A percentile compares a stretch with the other conserved stretches of the same genome.
These are phyloP conservation scores for apple (Malus domestica) DNA, from an alignment of 306 rosid genomes.

Conservation along the genomic window DNA sequence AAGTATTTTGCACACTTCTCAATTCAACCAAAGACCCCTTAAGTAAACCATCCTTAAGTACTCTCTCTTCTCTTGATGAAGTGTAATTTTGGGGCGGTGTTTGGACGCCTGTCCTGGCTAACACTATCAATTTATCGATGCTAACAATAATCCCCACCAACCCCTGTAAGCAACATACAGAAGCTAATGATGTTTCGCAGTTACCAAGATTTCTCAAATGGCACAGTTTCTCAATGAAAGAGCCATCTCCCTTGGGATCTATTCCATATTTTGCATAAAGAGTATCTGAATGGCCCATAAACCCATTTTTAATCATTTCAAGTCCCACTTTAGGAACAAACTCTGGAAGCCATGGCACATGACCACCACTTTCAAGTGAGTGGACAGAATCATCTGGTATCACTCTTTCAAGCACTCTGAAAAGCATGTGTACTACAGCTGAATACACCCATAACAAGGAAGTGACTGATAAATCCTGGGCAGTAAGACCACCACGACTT, in stretches of 20 bases:
- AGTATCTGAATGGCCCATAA: slow-evolving; percentile 35
- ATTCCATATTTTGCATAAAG: slow-evolving; percentile 22
- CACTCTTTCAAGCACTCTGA: slow-evolving; percentile 59
- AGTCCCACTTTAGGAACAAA: slow-evolving; percentile 88
- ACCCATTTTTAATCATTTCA: slow-evolving; percentile 53
- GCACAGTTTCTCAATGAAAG: slow-evolving; percentile 55
- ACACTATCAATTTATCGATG: slow-evolving; percentile 57
- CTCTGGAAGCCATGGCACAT: slow-evolving; percentile 86
- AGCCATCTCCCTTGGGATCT: slow-evolving; percentile 29
- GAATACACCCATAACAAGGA: slow-evolving; percentile 76
- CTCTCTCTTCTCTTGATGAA: slow-evolving; percentile 53
- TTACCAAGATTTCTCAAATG: slow-evolving; percentile 53
- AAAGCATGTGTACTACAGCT: slow-evolving; percentile 64
- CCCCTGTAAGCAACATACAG: slow-evolving; percentile 69
- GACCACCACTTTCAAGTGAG: slow-evolving; percentile 29
- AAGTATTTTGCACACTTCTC: slow-evolving; percentile 44
- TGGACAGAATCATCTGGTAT: slow-evolving; percentile 41
- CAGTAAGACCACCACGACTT: slow-evolving; percentile 12
- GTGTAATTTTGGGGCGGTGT: slow-evolving; percentile 31
- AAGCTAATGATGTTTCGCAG: slow-evolving; percentile 65
- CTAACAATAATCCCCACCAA: slow-evolving; percentile 34
- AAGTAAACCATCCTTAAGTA: slow-evolving; percentile 66
- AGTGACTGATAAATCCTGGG: slow-evolving; percentile 28
- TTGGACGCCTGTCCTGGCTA: slow-evolving; percentile 43
- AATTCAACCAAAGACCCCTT: slow-evolving; percentile 42